Base-by-base conservation (phyloP, 2,329 filamentous ascomycete genomes). In the Escovopsis weberi region DNA sequence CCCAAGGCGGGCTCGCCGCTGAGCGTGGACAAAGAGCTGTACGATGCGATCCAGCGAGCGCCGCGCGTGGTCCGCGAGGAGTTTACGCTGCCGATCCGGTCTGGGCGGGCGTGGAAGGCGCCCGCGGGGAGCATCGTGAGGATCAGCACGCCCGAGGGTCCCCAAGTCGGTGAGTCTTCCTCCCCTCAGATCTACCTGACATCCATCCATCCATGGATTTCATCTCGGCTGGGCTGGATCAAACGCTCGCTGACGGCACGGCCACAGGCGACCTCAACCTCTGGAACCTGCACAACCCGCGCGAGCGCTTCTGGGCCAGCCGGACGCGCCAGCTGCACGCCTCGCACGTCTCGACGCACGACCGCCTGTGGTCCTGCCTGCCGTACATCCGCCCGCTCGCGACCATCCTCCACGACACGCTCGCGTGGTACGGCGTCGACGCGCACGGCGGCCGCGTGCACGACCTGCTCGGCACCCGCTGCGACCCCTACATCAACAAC, bases 401-500 rank as follows among this genome's bases (percentile, higher is more conserved):
- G 9, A 88, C 84, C 1, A 81, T 91, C 44, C 65, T 78, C 12
- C 65, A 63, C 4, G 85, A 91, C 58, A 75, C 71, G n/a, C 62
- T 89, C 12, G 53, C 69, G 42, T 68, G 68, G 63, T 79, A 81
- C 55, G 74, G 75, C 43, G 56, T 65, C 38, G 72, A 83, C 56
- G 64, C 72, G 55, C 69, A 79, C 54, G 79, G 83, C 52, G 68
- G 83, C 40, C 62, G 76, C 44, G 70, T 84, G 33, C 85, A 93
- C 64, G 85, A 93, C 62, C 65, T 93, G 19, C 65, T 93, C 4
- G 85, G 85, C 33, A 93, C 85, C 26, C 68, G 85, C 37, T 93
- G 85, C 60, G 85, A 91, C 60, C 85, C 85, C 1, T 93, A 91
- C 56, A 80, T 91, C 56, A 85, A 85, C 57, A 68, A 74, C 33